phyloP scores from a whole-genome alignment of 1,284 basidiomycete genomes.

The Heterobasidion annosum region DNA sequence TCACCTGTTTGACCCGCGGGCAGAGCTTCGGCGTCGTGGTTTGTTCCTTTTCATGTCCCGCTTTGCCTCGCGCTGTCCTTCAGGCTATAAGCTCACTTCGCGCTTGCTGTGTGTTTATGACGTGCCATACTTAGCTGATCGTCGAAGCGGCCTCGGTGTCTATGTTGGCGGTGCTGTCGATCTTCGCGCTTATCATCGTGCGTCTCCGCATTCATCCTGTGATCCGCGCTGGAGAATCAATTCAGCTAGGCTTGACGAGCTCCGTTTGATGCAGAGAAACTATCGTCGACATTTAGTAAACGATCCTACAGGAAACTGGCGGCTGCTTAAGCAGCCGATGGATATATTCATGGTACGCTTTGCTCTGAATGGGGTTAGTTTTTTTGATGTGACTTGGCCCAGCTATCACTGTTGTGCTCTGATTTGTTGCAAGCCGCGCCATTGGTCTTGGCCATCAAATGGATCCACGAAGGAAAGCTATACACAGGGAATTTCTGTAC shows the following conservation, averaged over 20 bases:
- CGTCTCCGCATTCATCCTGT: neutral
- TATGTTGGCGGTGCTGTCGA: neutral
- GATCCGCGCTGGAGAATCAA: neutral
- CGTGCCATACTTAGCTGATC: neutral
- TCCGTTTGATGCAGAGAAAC: slow-evolving; percentile 1
- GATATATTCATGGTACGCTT: slow-evolving; percentile 6
- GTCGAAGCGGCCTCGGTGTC: slow-evolving; percentile 1
- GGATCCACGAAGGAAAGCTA: slow-evolving; percentile 6
- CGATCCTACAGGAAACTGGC: slow-evolving; percentile 1
- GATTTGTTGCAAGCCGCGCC: slow-evolving; percentile 7
- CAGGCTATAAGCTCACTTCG: no score
- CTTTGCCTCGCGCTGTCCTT: neutral
- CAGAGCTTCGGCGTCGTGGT: slow-evolving; percentile 1
- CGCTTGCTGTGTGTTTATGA: neutral
- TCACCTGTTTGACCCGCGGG: slow-evolving; percentile 2
- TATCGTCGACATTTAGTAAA: neutral
- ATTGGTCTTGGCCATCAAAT: slow-evolving; percentile 4
- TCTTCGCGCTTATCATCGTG: slow-evolving; percentile 3
- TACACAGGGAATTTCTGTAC: slow-evolving; percentile 27
- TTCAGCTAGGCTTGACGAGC: neutral
- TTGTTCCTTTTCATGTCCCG: neutral
- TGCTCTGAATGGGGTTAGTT: neutral
- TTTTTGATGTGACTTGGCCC: neutral
- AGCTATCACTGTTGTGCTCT: slow-evolving; percentile 6
- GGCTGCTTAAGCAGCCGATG: neutral